These are phyloP conservation scores for Tolypocladium pustulatum DNA, from an alignment of 2,329 filamentous ascomycete species.

Conservation along the genomic window DNA sequence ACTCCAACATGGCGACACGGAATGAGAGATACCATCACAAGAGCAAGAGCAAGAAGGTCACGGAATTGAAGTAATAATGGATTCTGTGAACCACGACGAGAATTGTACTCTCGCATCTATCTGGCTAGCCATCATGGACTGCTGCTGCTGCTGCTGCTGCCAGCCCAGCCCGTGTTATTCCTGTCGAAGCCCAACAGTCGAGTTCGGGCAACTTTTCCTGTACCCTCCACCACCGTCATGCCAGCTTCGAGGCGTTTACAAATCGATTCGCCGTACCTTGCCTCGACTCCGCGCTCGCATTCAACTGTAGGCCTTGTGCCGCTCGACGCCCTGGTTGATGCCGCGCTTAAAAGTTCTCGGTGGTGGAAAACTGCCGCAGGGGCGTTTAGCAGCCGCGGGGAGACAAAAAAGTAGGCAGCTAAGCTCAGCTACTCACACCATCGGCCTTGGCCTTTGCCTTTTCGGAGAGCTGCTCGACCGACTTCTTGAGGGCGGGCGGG, in stretches of 20 bases:
- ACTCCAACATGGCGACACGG: not conserved
- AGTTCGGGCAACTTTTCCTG: not conserved
- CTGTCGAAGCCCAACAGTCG: not conserved
- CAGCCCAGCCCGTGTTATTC: not conserved
- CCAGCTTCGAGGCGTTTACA: not conserved
- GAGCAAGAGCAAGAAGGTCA: not conserved
- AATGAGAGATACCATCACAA: not conserved
- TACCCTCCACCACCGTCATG: not conserved
- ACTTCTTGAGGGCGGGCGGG: slow-evolving; percentile 20
- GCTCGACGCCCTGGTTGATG: not conserved
- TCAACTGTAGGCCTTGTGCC: not conserved
- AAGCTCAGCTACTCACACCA: slow-evolving; percentile 3
- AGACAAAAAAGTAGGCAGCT: not conserved
- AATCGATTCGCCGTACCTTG: not conserved
- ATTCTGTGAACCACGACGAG: not conserved
- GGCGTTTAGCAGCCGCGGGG: not conserved
- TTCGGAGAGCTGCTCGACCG: slow-evolving; percentile 11
- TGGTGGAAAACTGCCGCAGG: slow-evolving; percentile 9
- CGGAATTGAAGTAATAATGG: not conserved
- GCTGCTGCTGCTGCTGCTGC: not conserved
- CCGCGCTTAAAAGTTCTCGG: slow-evolving; percentile 10
- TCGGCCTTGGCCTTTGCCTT: slow-evolving; percentile 14
- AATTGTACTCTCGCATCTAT: not conserved
- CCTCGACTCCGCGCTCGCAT: not conserved
- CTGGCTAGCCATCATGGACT: not conserved